Evolutionary conservation across 2,329 filamentous ascomycete species (phyloP), one percentile per base, ranked within the genome.

Genomic region (Colletotrichum spinosum): DNA sequence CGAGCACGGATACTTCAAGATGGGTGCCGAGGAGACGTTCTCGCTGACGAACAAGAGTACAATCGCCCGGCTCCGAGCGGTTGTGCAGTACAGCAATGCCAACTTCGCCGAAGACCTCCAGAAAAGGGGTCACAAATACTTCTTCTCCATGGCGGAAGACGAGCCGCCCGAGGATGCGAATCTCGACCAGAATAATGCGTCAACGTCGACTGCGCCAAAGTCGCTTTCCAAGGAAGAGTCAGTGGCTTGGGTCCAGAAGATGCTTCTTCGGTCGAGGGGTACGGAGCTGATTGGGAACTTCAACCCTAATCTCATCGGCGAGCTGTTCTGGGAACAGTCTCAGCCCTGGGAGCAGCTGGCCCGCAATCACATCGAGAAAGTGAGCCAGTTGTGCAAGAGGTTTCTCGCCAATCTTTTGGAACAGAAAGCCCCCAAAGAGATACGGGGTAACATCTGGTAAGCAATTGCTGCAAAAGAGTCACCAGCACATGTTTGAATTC

Each of bases 251-350:
- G 34, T 51, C 38, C 49, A 51, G 49, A 51, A 51, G 49, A 51
- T 51, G 34, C 33, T 51, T 51, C 49, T 51, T 8, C 75, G 82
- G 6, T 51, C 49, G 8, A 51, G 49, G 8, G 49, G 49, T 17
- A 51, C 49, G 2, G 89, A 92, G 71, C 74, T 91, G 0, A 85
- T 86, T 0, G 87, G 88, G 0, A 86, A 79, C 0, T 90, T 88
- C 74, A 88, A 89, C 68, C 84, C 88, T 0, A 71, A 86, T 67
- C 76, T 91, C 9, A 80, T 91, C 1, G 77, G 78, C 0, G 83
- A 89, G 34, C 73, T 92, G 0, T 92, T 92, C 72, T 76, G 76
- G 35, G 82, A 89, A 52, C 88, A 91, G 66, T 87, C 82, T 0
- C 56, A 69, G 10, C 83, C 81, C 0, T 92, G 88, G 89, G 42